Percentiles rank a stretch among this genome's conserved stretches.
Evolutionary conservation across 1,139 yeast genomes (phyloP).

Genomic region (Blastobotrys malaysiensis): DNA sequence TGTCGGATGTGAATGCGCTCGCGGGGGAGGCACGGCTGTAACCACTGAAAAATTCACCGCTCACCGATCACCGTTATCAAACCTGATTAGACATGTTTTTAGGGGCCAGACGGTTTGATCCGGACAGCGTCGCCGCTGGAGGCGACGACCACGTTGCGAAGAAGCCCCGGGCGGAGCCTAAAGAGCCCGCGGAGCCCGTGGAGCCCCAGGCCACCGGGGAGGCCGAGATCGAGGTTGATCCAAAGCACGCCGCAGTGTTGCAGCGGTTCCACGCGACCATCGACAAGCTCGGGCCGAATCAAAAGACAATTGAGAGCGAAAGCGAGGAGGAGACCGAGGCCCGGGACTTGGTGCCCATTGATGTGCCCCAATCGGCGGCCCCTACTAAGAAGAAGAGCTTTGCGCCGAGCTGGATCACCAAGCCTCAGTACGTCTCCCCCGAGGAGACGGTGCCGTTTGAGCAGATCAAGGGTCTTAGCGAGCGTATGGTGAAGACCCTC

Average conservation of each 20-base stretch:
- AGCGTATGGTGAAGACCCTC: slow-evolving; percentile 45
- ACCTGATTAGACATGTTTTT: slow-evolving; percentile 6
- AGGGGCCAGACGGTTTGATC: slow-evolving; percentile 10
- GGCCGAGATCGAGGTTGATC: slow-evolving; percentile 12
- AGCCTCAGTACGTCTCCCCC: slow-evolving; percentile 49
- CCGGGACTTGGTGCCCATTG: slow-evolving; percentile 63
- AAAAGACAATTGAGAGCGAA: neutral
- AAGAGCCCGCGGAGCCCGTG: slow-evolving; percentile 4
- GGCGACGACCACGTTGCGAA: slow-evolving; percentile 12
- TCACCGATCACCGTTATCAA: neutral
- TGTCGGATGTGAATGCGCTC: neutral
- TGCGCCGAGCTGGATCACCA: slow-evolving; percentile 50
- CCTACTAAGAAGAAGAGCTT: slow-evolving; percentile 42
- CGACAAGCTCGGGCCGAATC: neutral
- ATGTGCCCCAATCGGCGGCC: slow-evolving; percentile 47
- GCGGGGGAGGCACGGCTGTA: neutral
- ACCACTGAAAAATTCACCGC: neutral
- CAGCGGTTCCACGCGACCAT: slow-evolving; percentile 13
- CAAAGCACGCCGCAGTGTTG: slow-evolving; percentile 19
- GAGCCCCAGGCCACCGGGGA: neutral
- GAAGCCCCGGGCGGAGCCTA: slow-evolving; percentile 6
- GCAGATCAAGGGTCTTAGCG: slow-evolving; percentile 29
- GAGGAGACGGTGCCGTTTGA: slow-evolving; percentile 26
- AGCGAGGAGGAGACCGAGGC: slow-evolving; percentile 14
- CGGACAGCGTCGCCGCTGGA: slow-evolving; percentile 1